Percentiles rank a stretch among this genome's conserved stretches.
Evolutionary conservation across 805 yeast genomes (phyloP).

Genomic region (Kuraishia cidri): DNA sequence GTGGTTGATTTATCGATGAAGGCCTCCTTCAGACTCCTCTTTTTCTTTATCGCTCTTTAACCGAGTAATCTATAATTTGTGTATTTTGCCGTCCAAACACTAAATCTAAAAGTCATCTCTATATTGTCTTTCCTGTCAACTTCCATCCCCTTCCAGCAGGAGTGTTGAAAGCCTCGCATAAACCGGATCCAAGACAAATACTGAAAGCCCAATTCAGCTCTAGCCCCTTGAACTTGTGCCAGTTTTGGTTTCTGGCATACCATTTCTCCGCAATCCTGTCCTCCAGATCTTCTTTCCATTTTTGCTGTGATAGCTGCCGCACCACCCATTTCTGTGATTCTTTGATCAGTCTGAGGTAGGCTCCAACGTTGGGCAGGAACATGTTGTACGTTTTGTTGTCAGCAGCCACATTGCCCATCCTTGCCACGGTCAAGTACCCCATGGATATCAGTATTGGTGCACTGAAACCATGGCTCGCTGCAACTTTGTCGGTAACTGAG

Average conservation of each 20-base stretch:
- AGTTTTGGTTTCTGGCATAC: conserved; percentile 30
- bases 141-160: conserved; percentile 46
- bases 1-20: conserved; percentile 8
- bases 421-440: conserved; percentile 38
- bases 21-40: not conserved
- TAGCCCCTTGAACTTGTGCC: conserved; percentile 40
- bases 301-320: conserved; percentile 23
- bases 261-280: conserved; percentile 31
- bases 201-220: conserved; percentile 41
- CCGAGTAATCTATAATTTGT: not conserved
- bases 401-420: too few relatives aligned
- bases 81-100: not conserved
- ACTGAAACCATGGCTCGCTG: conserved; percentile 11
- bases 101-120: not conserved
- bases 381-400: conserved; percentile 28
- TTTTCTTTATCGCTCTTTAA: too few relatives aligned
- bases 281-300: conserved; percentile 34
- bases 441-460: conserved; percentile 23
- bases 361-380: conserved; percentile 42
- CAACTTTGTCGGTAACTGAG: conserved; percentile 15
- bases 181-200: conserved; percentile 41
- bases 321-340: conserved; percentile 35
- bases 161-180: conserved; percentile 41
- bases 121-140: conserved; percentile 27
- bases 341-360: conserved; percentile 32